Evolutionary conservation across 2,329 filamentous ascomycete genomes (phyloP).

Genomic region (Aspergillus japonicus): DNA sequence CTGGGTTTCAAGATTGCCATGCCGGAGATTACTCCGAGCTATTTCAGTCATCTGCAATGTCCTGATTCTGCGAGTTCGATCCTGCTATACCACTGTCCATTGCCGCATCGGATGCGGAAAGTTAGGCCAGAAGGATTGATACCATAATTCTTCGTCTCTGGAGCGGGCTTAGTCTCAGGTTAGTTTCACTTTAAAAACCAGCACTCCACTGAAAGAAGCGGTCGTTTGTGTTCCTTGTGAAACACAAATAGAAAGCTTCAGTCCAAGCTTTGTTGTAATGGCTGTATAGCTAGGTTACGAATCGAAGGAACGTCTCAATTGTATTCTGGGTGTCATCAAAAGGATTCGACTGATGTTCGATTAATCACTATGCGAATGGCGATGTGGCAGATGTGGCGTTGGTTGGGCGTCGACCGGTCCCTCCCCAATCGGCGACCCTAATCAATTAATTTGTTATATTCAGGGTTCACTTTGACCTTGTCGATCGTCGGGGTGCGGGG

Average conservation of each 20-base stretch:
- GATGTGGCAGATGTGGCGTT: slow-evolving; percentile 18
- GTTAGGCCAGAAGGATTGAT: neutral
- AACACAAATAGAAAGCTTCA: neutral
- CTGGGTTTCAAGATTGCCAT: slow-evolving; percentile 6
- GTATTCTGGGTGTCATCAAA: neutral
- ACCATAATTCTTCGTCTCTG: neutral
- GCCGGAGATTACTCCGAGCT: slow-evolving; percentile 19
- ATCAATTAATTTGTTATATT: slow-evolving; percentile 18
- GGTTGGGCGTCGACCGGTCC: slow-evolving; percentile 14
- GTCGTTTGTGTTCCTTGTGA: neutral
- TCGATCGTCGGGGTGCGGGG: slow-evolving; percentile 22
- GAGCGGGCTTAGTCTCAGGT: neutral
- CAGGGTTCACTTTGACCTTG: slow-evolving; percentile 13
- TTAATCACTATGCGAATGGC: slow-evolving; percentile 7
- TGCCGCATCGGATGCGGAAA: neutral
- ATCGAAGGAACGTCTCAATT: neutral
- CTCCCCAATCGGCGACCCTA: slow-evolving; percentile 11
- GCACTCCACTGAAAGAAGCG: neutral
- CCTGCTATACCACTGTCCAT: neutral
- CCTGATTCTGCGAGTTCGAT: neutral
- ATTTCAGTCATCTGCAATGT: slow-evolving; percentile 5
- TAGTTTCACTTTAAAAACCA: neutral
- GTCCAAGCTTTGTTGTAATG: neutral
- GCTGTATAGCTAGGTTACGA: neutral
- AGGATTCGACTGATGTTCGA: neutral